Evolutionary conservation across 169 alveolate genomes (phyloP).

Genomic region (Eimeria necatrix): DNA sequence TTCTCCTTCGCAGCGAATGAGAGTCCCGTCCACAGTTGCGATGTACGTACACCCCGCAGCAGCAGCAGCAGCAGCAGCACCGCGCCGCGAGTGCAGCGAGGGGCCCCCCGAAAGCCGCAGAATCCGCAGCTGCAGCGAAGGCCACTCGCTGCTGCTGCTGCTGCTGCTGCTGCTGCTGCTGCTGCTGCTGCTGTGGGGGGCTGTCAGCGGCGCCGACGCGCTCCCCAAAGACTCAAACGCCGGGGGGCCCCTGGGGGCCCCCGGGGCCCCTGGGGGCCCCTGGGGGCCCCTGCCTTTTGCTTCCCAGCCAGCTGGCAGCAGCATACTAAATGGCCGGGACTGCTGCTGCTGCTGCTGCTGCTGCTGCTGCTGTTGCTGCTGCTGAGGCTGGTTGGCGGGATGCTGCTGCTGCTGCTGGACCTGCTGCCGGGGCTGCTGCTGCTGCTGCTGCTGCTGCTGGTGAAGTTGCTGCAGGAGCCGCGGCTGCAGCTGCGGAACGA

Average conservation of each 20-base stretch:
- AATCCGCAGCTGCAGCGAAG: slow-evolving; percentile 10
- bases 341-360: not conserved
- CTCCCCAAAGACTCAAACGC: not conserved
- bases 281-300: not conserved
- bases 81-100: not conserved
- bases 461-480: too few relatives aligned
- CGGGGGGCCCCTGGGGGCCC: not conserved
- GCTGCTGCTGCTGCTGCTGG: too few relatives aligned
- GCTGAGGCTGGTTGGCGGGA: too few relatives aligned
- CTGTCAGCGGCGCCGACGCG: not conserved
- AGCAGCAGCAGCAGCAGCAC: slow-evolving; percentile 31
- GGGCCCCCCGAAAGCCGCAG: not conserved
- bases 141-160: not conserved
- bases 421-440: too few relatives aligned
- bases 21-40: slow-evolving; percentile 1
- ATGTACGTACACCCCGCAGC: slow-evolving; percentile 40
- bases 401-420: too few relatives aligned
- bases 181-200: slow-evolving; percentile 17
- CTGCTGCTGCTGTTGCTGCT: not conserved
- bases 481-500: too few relatives aligned
- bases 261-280: not conserved
- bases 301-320: not conserved
- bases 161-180: slow-evolving; percentile 25
- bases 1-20: not conserved
- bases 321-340: not conserved